These are phyloP conservation scores for Neofusicoccum umdonicola DNA, from an alignment of 2,329 filamentous ascomycete species.

Conservation along the genomic window DNA sequence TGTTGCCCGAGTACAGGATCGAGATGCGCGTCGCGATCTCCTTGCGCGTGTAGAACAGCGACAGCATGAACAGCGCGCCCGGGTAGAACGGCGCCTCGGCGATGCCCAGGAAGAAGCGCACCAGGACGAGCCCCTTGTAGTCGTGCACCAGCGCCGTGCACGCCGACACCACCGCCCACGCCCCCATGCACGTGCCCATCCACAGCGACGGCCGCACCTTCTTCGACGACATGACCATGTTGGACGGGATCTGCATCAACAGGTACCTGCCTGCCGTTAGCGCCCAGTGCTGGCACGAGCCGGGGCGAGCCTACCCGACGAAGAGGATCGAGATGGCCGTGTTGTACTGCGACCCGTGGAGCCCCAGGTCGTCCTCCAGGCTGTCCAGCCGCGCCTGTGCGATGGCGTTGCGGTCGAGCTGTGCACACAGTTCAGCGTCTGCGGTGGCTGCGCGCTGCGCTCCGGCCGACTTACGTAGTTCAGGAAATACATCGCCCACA, in stretches of 20 bases:
- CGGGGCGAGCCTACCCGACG: conserved; percentile 39
- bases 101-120: conserved; percentile 39
- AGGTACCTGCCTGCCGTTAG: conserved; percentile 36
- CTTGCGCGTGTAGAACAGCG: conserved; percentile 35
- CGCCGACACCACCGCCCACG: conserved; percentile 41
- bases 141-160: conserved; percentile 33
- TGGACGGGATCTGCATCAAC: conserved; percentile 37
- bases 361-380: conserved; percentile 51
- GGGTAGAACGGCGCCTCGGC: conserved; percentile 36
- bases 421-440: conserved; percentile 31
- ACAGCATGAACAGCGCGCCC: conserved; percentile 36
- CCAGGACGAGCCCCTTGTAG: conserved; percentile 37
- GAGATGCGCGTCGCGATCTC: conserved; percentile 41
- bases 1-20: conserved; percentile 38
- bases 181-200: conserved; percentile 35
- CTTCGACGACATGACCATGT: conserved; percentile 41
- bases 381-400: conserved; percentile 63
- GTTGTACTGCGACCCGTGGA: neutral
- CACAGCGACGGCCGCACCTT: conserved; percentile 36
- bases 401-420: conserved; percentile 60
- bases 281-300: conserved; percentile 60
- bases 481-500: conserved; percentile 42
- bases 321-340: conserved; percentile 61
- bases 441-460: too few relatives aligned
- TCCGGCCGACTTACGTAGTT: conserved; percentile 22